Percentiles rank a stretch among this genome's conserved stretches.
Conservation (phyloP, 2,329 filamentous ascomycete genomes). For the Paraphoma sp. region DNA sequence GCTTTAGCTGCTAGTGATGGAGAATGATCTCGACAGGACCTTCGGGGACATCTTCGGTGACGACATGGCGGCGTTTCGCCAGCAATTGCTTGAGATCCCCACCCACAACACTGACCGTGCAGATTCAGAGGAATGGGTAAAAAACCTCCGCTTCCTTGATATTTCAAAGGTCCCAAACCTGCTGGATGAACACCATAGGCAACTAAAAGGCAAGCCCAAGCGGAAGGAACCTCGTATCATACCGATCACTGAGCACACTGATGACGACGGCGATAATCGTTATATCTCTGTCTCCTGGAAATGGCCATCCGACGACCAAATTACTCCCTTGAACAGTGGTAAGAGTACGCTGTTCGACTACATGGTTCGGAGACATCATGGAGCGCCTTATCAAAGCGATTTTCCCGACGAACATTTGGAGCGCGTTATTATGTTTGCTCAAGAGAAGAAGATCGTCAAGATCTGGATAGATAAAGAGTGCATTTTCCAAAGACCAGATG, state of each 20-base stretch:
- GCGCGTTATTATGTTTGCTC: constrained; percentile 21
- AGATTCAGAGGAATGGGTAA: constrained; percentile 15
- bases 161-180: constrained; percentile 16
- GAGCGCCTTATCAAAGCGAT: constrained; percentile 11
- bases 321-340: neutral
- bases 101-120: constrained; percentile 12
- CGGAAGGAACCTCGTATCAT: neutral
- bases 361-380: constrained; percentile 6
- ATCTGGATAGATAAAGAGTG: constrained; percentile 30
- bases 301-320: constrained; percentile 7
- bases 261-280: constrained; percentile 1
- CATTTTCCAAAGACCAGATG: constrained; percentile 23
- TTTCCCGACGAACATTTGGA: constrained; percentile 28
- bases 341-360: constrained; percentile 10
- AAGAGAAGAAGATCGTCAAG: constrained; percentile 3
- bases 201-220: neutral
- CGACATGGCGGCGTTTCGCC: constrained; percentile 10
- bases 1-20: no score
- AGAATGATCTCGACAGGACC: constrained; percentile 19
- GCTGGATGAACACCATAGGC: neutral
- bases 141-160: constrained; percentile 18
- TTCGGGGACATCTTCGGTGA: constrained; percentile 25
- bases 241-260: constrained; percentile 4
- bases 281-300: constrained; percentile 29
- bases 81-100: constrained; percentile 22